Evolutionary conservation across 495 filamentous ascomycete genomes (phyloP).

Genomic region (Hypoxylon cercidicola): DNA sequence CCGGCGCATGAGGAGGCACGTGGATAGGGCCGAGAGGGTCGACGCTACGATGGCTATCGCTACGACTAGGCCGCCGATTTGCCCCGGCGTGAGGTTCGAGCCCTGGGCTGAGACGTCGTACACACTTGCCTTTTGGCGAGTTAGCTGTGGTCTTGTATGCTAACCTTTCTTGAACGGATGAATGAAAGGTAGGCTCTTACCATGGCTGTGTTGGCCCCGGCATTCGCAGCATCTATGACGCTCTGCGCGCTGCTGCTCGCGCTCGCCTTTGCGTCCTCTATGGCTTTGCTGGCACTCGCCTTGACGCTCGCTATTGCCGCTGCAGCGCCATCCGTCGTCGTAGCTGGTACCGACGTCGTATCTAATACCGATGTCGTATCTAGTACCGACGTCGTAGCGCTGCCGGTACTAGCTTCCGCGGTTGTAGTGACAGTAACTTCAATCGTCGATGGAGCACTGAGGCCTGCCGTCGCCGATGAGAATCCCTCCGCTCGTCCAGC

Average conservation of each 20-base stretch:
- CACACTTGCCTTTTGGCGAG: constrained; percentile 19
- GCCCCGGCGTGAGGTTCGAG: constrained; percentile 31
- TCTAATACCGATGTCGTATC: neutral
- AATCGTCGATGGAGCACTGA: neutral
- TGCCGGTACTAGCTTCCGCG: neutral
- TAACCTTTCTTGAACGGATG: neutral
- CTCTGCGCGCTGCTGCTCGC: constrained; percentile 30
- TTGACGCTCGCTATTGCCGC: constrained; percentile 10
- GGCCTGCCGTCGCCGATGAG: constrained; percentile 2
- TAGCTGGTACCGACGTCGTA: constrained; percentile 2
- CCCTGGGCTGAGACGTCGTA: constrained; percentile 2
- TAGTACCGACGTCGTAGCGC: neutral
- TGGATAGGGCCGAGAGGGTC: constrained; percentile 29
- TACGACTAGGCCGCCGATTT: constrained; percentile 40
- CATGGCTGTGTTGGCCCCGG: constrained; percentile 23
- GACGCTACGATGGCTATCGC: constrained; percentile 31
- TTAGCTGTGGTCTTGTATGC: constrained; percentile 4
- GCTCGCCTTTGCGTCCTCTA: constrained; percentile 23
- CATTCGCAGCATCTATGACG: constrained; percentile 19
- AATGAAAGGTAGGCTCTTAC: constrained; percentile 4
- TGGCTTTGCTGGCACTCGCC: constrained; percentile 24
- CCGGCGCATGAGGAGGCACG: constrained; percentile 38
- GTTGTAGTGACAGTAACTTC: neutral
- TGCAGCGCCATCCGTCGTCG: neutral
- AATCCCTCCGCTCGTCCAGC: constrained; percentile 2